Base-by-base conservation (phyloP, 2,329 filamentous ascomycete species). In the Fusarium neocosmosporiellum region DNA sequence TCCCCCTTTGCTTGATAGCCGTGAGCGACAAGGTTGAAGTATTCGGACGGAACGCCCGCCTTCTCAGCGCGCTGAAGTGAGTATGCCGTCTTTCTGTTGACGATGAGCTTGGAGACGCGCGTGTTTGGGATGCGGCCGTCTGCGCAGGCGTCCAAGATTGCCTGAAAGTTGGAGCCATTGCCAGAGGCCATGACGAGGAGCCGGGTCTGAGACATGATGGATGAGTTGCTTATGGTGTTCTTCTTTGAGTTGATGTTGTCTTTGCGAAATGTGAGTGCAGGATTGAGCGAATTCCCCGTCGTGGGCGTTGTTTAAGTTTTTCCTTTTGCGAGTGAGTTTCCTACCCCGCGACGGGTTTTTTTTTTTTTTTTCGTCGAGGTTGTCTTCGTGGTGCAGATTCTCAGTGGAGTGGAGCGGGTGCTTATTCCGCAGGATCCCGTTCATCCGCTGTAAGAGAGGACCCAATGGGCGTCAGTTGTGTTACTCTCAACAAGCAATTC, bases 1-100 rank as follows among this genome's bases (percentile, higher is more conserved):
- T 93, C 93, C 31, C 87, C 86, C 64, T 84, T 84, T 29, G 75
- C 72, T 57, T 84, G 80, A 78, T 87, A 89, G 69, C 94, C 94
- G 83, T 94, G 91, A 41, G 89, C 88, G 64, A 95, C 86, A 43
- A 96, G 88, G 81, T 96, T 96, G 86, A 96, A 94, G 84, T 96
- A 96, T 61, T 89, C 88, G 58, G 89, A 93, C 0, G 93, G 91
- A 58, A 48, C 63, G 75, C 79, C 81, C 22, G 77, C 90, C 88
- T 81, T 84, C 29, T 83, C 81, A 9, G 83, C 84, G 39, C 84
- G 80, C 39, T 76, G 73, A 9, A 72, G 83, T 2, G 86, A 86
- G 65, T 82, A 85, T 6, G 86, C 87, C 20, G 81, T 86, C 69
- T 81, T 83, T 36, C 86, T 81, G 78, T 89, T 89, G 13, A 86